Conservation (phyloP, 148 eudicot genomes). For the Silene uniflora region DNA sequence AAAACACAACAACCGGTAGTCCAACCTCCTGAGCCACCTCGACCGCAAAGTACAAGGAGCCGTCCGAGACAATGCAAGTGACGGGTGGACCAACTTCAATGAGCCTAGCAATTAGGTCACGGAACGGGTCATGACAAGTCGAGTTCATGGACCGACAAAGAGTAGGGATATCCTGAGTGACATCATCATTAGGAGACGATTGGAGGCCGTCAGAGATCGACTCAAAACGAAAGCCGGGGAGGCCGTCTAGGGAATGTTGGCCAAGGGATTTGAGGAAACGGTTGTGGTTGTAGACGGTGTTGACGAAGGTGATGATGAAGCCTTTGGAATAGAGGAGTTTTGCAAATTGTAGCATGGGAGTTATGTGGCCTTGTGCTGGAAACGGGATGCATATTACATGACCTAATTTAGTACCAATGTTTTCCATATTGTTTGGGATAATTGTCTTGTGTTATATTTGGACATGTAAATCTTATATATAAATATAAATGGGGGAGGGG, state of each 20-base stretch:
- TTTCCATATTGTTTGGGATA: background rate
- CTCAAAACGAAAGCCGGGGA: slow-evolving; percentile 46
- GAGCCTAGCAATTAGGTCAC: slow-evolving; percentile 32
- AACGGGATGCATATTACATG: slow-evolving; percentile 54
- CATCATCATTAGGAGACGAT: slow-evolving; percentile 30
- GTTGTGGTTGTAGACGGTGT: slow-evolving; percentile 47
- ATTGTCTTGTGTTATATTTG: background rate
- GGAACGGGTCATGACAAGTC: slow-evolving; percentile 34
- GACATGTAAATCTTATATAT: background rate
- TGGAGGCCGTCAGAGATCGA: slow-evolving; percentile 67
- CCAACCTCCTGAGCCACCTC: slow-evolving; percentile 43
- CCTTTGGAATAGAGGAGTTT: slow-evolving; percentile 48
- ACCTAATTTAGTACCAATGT: background rate
- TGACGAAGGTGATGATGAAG: slow-evolving; percentile 59
- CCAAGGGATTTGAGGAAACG: slow-evolving; percentile 53
- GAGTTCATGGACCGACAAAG: slow-evolving; percentile 34
- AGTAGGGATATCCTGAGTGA: slow-evolving; percentile 41
- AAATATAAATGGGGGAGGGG: too few relatives aligned
- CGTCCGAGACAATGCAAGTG: slow-evolving; percentile 53
- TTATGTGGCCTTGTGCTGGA: slow-evolving; percentile 71
- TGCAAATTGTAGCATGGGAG: slow-evolving; percentile 56
- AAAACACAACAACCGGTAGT: slow-evolving; percentile 42
- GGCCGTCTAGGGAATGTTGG: slow-evolving; percentile 40
- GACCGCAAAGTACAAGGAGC: slow-evolving; percentile 43
- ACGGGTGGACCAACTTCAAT: slow-evolving; percentile 38